These are phyloP conservation scores for Pouteria glomerata DNA, from an alignment of 148 eudicot genomes.

Conservation along the genomic window DNA sequence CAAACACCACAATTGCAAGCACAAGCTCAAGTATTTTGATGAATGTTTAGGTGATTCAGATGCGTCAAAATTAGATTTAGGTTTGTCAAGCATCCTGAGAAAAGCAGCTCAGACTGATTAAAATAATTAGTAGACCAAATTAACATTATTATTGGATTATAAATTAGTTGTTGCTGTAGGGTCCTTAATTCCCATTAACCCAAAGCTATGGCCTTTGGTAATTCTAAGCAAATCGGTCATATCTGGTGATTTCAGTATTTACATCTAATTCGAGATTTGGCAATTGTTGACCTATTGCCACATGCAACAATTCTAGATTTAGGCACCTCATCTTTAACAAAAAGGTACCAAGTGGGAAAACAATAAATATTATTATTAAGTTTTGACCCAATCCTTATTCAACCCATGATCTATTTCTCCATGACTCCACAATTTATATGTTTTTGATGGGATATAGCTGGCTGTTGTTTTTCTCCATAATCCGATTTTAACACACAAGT, in stretches of 20 bases:
- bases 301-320: neutral
- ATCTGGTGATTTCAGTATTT: neutral
- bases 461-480: too few relatives aligned
- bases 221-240: neutral
- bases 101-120: neutral
- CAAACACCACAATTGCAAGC: too few relatives aligned
- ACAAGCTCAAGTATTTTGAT: neutral
- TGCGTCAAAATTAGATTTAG: neutral
- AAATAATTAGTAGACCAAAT: neutral
- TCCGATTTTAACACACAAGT: too few relatives aligned
- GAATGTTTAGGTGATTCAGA: neutral
- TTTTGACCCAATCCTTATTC: too few relatives aligned
- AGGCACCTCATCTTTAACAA: neutral
- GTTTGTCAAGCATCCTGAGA: neutral
- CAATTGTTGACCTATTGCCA: neutral
- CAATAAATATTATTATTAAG: too few relatives aligned
- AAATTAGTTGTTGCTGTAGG: neutral
- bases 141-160: neutral
- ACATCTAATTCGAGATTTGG: neutral
- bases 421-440: too few relatives aligned
- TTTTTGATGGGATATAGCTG: too few relatives aligned
- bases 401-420: too few relatives aligned
- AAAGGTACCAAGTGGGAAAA: neutral
- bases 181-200: neutral
- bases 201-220: neutral